A percentile compares a stretch with the other conserved stretches of the same genome.
Conservation (phyloP, 2,329 filamentous ascomycete species). For the Acarospora socialis region DNA sequence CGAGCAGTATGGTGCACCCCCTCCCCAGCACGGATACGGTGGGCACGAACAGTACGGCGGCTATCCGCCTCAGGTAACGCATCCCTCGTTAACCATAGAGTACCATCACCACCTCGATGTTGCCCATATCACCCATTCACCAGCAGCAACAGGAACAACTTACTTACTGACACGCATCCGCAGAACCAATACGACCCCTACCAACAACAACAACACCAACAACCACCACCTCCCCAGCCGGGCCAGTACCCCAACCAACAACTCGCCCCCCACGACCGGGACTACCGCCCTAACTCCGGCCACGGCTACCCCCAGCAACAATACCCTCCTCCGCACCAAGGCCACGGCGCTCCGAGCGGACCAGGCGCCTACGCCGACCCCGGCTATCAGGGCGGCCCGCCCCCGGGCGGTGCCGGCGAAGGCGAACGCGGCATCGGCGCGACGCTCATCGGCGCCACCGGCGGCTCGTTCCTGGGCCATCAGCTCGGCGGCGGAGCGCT, state of each 20-base stretch:
- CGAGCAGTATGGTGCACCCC: neutral
- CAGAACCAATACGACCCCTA: conserved; percentile 3
- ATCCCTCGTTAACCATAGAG: neutral
- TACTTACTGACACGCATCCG: neutral
- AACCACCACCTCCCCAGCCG: neutral
- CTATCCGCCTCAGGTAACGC: neutral
- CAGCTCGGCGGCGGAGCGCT: conserved; percentile 23
- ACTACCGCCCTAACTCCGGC: neutral
- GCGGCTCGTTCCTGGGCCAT: conserved; percentile 23
- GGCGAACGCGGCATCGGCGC: conserved; percentile 24
- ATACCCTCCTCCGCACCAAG: neutral
- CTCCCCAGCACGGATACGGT: no score
- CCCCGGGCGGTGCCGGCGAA: conserved; percentile 13
- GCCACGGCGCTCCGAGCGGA: neutral
- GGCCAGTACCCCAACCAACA: neutral
- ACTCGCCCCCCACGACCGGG: no score
- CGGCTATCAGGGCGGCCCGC: conserved; percentile 1
- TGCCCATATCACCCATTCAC: no score
- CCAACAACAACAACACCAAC: neutral
- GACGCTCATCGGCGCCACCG: conserved; percentile 24
- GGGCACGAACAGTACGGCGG: neutral
- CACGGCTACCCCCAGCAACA: neutral
- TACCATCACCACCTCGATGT: no score
- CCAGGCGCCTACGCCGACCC: neutral
- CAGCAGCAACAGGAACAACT: no score